Evolutionary conservation across 2,329 filamentous ascomycete species (phyloP).

Genomic region (Coniella lustricola): DNA sequence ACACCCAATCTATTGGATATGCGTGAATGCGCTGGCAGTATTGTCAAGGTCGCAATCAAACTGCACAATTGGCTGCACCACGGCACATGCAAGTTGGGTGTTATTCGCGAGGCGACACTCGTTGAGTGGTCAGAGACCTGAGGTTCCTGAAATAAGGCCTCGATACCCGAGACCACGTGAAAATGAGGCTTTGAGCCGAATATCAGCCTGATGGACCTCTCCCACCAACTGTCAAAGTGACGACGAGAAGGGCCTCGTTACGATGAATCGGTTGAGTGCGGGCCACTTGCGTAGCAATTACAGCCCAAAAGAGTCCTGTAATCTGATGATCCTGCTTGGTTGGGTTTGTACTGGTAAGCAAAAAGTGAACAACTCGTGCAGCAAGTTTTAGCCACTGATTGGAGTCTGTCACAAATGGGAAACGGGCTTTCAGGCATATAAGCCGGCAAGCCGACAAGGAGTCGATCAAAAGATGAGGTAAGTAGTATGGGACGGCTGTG

Average conservation of each 20-base stretch:
- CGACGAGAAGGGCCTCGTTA: constrained; percentile 18
- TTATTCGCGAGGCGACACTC: constrained; percentile 33
- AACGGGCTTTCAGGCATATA: constrained; percentile 26
- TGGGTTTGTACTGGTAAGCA: constrained; percentile 24
- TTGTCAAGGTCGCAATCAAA: constrained; percentile 42
- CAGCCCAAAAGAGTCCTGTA: constrained; percentile 27
- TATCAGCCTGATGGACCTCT: constrained; percentile 7
- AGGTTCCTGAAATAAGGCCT: constrained; percentile 26
- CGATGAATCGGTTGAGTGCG: constrained; percentile 23
- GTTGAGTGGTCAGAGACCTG: constrained; percentile 28
- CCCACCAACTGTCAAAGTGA: constrained; percentile 1
- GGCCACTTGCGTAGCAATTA: constrained; percentile 25
- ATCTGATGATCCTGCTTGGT: constrained; percentile 21
- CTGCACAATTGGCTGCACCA: constrained; percentile 46
- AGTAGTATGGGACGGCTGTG: constrained; percentile 12
- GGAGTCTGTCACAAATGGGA: constrained; percentile 25
- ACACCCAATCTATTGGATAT: constrained; percentile 51
- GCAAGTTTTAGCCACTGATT: constrained; percentile 36
- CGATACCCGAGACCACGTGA: constrained; percentile 39
- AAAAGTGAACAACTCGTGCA: constrained; percentile 23
- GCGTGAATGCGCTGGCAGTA: constrained; percentile 56
- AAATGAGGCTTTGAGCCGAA: constrained; percentile 16
- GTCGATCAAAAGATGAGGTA: constrained; percentile 19
- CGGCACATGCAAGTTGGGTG: constrained; percentile 56
- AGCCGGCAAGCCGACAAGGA: constrained; percentile 21